Base-by-base conservation (phyloP, 73 alveolate species). In the Effrenium voratum region DNA sequence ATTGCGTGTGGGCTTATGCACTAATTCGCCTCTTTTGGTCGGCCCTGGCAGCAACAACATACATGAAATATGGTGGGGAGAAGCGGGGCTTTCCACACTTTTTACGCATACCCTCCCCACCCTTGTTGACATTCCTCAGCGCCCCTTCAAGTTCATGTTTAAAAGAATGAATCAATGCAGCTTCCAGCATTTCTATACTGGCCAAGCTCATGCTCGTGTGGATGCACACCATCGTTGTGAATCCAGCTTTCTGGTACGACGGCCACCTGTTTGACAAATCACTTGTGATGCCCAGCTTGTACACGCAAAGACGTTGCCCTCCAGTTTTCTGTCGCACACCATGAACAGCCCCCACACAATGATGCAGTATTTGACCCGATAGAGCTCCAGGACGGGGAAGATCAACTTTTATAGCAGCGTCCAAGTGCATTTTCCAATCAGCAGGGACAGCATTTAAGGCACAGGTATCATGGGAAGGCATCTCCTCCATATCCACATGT, bases 241-340 rank as follows among this genome's bases (percentile, higher is more conserved):
- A 68, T 2, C 40, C 40, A 1, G 34, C 24, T 30, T 68, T 40
- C 40, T 34, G 38, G 40, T 68, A 68, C 24, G 80, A 68, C 15
- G 34, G 80, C 80, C 80, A 68, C 44, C 80, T 26, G 24, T n/a
- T 22, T 4, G 1, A 0, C 44, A 68, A 2, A 24, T 26, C 38
- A 40, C 80, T 68, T 19, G 80, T 68, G 80, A 68, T 68, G 24
- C 80, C 80, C 34, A 68, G 34, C 80, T 68, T 68, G 80, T 68
- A 68, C 3, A 68, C 80, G 40, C 80, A 68, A 1, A 68, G 80
- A 5, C 44, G 80, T 22, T 26, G 30, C 19, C 80, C 80, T 0
- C 80, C 80, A 8, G 63, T 52, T 52, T 52, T 8, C 19, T 19
- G 8, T 12, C 63, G 63, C 8, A 52, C 19, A 12, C 19, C 19